Evolutionary conservation across 345 rosid genomes (phyloP).

Genomic region (Euphorbia peplus): DNA sequence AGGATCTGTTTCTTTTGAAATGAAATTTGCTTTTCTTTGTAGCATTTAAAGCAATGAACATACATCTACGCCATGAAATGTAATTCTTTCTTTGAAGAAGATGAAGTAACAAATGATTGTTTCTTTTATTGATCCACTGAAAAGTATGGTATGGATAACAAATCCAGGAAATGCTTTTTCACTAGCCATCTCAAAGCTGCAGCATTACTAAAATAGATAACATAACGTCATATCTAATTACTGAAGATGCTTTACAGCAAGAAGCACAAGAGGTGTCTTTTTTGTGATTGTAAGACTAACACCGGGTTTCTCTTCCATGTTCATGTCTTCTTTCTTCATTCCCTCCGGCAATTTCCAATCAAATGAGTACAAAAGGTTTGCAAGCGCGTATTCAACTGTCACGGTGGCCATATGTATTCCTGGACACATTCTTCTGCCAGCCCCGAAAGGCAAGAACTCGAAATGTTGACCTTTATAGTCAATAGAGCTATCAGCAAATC

Average conservation of each 20-base stretch:
- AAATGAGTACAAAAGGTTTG: constrained; percentile 38
- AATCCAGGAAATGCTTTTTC: too few species aligned
- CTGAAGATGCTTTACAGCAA: constrained; percentile 23
- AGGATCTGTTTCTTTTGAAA: too few species aligned
- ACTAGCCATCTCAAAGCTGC: too few species aligned
- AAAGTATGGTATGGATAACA: too few species aligned
- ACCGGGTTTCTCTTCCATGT: constrained; percentile 37
- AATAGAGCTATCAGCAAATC: constrained; percentile 34
- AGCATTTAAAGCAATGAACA: too few species aligned
- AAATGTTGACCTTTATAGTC: constrained; percentile 48
- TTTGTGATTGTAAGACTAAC: constrained; percentile 11
- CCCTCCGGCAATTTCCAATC: constrained; percentile 42
- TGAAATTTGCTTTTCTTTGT: too few species aligned
- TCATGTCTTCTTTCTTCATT: constrained; percentile 21
- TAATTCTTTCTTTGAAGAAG: too few species aligned
- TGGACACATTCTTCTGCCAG: constrained; percentile 23
- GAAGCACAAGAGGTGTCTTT: constrained; percentile 26
- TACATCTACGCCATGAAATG: too few species aligned
- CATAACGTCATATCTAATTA: too few species aligned
- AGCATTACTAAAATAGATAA: too few species aligned
- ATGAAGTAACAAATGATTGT: too few species aligned
- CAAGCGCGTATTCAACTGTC: constrained; percentile 30
- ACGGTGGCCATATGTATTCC: constrained; percentile 34
- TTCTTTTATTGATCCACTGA: too few species aligned
- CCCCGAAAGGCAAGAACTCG: constrained; percentile 50